Evolutionary conservation across 2,329 filamentous ascomycete species (phyloP).

Genomic region (Aspergillus sp.): DNA sequence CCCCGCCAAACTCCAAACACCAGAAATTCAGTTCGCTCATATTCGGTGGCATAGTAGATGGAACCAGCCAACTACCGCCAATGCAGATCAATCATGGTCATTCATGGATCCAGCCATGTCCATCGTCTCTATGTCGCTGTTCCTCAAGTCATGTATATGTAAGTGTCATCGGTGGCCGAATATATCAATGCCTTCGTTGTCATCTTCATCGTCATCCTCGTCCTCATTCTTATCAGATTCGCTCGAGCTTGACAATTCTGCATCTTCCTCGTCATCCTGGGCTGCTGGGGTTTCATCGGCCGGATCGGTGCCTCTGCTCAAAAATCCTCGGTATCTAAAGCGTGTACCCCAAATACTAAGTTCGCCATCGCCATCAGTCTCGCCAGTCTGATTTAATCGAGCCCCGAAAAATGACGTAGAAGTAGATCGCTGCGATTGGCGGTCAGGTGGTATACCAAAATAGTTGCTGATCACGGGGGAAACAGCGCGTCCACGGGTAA

Average conservation of each 20-base stretch:
- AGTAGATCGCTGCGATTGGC: slow-evolving; percentile 34
- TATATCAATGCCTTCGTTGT: slow-evolving; percentile 55
- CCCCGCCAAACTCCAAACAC: slow-evolving; percentile 17
- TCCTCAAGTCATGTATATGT: slow-evolving; percentile 2
- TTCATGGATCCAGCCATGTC: slow-evolving; percentile 7
- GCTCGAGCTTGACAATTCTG: slow-evolving; percentile 29
- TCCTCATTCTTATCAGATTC: slow-evolving; percentile 41
- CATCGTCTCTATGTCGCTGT: slow-evolving; percentile 2
- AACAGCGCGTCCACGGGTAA: slow-evolving; percentile 45
- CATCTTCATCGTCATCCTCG: slow-evolving; percentile 56
- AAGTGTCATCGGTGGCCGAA: slow-evolving; percentile 55
- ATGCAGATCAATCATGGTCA: slow-evolving; percentile 1
- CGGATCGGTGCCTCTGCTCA: slow-evolving; percentile 34
- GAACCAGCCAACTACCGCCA: slow-evolving; percentile 20
- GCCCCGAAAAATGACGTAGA: slow-evolving; percentile 35
- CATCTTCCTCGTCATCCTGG: slow-evolving; percentile 29
- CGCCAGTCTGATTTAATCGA: slow-evolving; percentile 23
- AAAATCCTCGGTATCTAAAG: slow-evolving; percentile 43
- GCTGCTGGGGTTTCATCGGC: slow-evolving; percentile 27
- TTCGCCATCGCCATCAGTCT: slow-evolving; percentile 61
- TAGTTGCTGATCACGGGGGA: slow-evolving; percentile 52
- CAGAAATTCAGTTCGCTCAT: background rate
- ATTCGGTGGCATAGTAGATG: slow-evolving; percentile 15
- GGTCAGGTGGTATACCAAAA: slow-evolving; percentile 46
- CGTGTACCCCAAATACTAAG: slow-evolving; percentile 62